phyloP scores from a whole-genome alignment of 345 rosid species.

The Nasturtium officinale region DNA sequence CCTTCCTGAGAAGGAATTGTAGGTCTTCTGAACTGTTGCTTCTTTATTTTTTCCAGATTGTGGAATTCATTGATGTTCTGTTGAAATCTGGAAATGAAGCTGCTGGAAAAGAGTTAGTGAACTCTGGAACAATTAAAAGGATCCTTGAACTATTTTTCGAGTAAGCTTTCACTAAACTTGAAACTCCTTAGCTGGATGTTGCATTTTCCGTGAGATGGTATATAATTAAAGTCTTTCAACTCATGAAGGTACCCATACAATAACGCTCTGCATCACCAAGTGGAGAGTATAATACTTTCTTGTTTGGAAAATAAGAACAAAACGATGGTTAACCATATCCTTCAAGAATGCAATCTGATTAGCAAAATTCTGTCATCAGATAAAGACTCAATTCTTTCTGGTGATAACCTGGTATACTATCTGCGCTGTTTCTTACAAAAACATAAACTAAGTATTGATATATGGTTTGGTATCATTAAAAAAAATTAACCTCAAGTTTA shows the following conservation, averaged over 20 bases:
- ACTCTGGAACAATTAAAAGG: slow-evolving; percentile 75
- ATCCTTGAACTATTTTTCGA: slow-evolving; percentile 82
- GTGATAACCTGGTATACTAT: slow-evolving; percentile 56
- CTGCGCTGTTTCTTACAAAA: neutral
- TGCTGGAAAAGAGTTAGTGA: slow-evolving; percentile 75
- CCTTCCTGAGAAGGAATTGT: neutral
- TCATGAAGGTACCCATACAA: slow-evolving; percentile 88
- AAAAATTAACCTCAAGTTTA: neutral
- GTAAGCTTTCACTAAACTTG: slow-evolving; percentile 52
- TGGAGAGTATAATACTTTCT: slow-evolving; percentile 79
- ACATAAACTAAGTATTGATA: neutral
- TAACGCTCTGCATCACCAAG: slow-evolving; percentile 95
- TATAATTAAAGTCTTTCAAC: slow-evolving; percentile 21
- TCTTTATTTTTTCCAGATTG: slow-evolving; percentile 62
- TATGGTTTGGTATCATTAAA: neutral
- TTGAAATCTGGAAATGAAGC: slow-evolving; percentile 81
- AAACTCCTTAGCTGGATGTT: slow-evolving; percentile 8
- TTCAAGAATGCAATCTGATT: slow-evolving; percentile 77
- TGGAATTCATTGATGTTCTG: slow-evolving; percentile 94
- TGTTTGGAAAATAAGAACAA: slow-evolving; percentile 83
- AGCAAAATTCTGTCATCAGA: slow-evolving; percentile 77
- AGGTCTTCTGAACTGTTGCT: neutral
- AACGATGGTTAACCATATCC: slow-evolving; percentile 66
- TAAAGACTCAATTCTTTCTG: slow-evolving; percentile 62
- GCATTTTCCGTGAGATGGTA: neutral